A percentile compares a stretch with the other conserved stretches of the same genome.
Evolutionary conservation across 1,284 basidiomycete genomes (phyloP).

Genomic region (Tilletia walkeri): DNA sequence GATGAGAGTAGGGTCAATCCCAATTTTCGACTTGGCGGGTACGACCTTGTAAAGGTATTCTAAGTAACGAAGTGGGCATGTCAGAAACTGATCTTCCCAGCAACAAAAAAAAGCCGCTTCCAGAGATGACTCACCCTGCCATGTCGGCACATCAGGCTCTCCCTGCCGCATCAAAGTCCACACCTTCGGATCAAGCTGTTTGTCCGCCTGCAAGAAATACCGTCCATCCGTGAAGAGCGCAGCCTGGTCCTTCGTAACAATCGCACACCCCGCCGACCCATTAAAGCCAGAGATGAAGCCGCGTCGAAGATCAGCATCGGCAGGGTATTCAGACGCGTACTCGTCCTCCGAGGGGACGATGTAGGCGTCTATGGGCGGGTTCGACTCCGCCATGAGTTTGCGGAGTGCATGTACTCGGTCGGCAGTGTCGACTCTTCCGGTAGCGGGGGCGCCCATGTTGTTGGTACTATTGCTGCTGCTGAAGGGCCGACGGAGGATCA

Average conservation of each 20-base stretch:
- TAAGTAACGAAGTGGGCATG: neutral
- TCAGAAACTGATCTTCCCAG: constrained; percentile 4
- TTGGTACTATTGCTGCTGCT: neutral
- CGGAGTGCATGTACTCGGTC: constrained; percentile 41
- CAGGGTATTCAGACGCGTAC: constrained; percentile 83
- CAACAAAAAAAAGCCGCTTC: neutral
- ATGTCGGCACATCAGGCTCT: constrained; percentile 74
- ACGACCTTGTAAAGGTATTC: constrained; percentile 45
- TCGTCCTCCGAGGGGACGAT: constrained; percentile 56
- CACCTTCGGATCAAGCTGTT: constrained; percentile 77
- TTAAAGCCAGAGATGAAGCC: constrained; percentile 86
- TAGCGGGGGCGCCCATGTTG: constrained; percentile 49
- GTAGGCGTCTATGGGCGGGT: constrained; percentile 40
- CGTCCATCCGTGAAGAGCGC: constrained; percentile 87
- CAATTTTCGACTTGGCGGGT: constrained; percentile 35
- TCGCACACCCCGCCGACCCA: constrained; percentile 77
- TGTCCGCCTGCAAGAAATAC: constrained; percentile 86
- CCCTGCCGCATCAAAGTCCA: constrained; percentile 91
- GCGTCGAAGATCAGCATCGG: constrained; percentile 68
- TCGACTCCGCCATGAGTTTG: constrained; percentile 37
- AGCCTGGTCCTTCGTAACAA: constrained; percentile 44
- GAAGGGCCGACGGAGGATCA: constrained; percentile 5
- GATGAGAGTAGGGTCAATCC: constrained; percentile 48
- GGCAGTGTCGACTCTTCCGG: constrained; percentile 46
- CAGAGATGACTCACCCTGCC: constrained; percentile 63